Conservation (phyloP, 2,329 filamentous ascomycete genomes). For the Colletotrichum sp. region DNA sequence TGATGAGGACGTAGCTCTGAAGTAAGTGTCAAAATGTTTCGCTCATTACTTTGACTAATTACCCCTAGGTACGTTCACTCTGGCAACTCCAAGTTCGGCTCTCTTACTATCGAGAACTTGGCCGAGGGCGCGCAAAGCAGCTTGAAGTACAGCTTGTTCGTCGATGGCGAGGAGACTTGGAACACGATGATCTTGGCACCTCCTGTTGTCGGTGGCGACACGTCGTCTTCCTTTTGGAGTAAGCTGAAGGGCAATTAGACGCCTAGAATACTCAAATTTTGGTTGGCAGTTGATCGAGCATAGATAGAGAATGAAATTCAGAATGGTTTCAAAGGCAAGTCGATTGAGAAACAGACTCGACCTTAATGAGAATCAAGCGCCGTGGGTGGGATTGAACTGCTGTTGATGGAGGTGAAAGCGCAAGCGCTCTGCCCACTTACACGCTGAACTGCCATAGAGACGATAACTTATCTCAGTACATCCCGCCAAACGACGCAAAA, state of each 20-base stretch:
- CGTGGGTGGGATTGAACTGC: neutral
- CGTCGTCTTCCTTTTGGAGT: conserved; percentile 51
- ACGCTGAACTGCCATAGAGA: neutral
- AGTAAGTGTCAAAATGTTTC: conserved; percentile 58
- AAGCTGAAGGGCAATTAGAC: conserved; percentile 34
- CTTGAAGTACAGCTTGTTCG: conserved; percentile 80
- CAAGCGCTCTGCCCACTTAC: neutral
- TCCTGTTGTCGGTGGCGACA: conserved; percentile 36
- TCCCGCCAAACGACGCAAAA: neutral
- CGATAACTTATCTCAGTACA: neutral
- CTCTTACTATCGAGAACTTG: conserved; percentile 76
- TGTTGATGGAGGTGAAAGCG: neutral
- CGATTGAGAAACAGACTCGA: neutral
- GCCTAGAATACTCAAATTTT: neutral
- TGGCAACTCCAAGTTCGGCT: conserved; percentile 89
- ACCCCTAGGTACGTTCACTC: conserved; percentile 72
- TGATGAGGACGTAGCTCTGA: conserved; percentile 81
- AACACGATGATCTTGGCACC: conserved; percentile 61
- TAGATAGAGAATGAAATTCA: neutral
- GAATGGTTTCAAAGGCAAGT: neutral
- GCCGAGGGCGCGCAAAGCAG: conserved; percentile 70
- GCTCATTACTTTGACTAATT: conserved; percentile 24
- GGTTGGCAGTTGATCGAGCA: neutral
- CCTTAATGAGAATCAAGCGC: neutral
- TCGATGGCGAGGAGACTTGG: conserved; percentile 84